Conservation (phyloP, 2,329 filamentous ascomycete species). For the Purpureocillium takamizusanense region DNA sequence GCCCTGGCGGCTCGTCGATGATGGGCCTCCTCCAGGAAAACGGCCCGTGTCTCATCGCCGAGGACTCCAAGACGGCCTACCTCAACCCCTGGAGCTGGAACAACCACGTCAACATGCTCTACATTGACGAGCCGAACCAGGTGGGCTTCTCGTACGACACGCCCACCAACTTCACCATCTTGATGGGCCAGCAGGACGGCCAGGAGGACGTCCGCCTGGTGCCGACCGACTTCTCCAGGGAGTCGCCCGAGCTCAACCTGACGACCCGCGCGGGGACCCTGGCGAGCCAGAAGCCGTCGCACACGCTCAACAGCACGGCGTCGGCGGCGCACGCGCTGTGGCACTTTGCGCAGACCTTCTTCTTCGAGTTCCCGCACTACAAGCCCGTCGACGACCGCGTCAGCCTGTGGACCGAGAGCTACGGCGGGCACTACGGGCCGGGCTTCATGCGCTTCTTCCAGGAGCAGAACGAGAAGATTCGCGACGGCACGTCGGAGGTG, state of each 20-base stretch:
- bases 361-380: slow-evolving; percentile 49
- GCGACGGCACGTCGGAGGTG: slow-evolving; percentile 16
- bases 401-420: slow-evolving; percentile 59
- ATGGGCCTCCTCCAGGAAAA: slow-evolving; percentile 54
- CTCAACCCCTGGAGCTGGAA: slow-evolving; percentile 55
- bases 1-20: slow-evolving; percentile 53
- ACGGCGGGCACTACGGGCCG: slow-evolving; percentile 62
- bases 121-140: slow-evolving; percentile 55
- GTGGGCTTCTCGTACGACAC: slow-evolving; percentile 60
- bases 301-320: slow-evolving; percentile 38
- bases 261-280: slow-evolving; percentile 26
- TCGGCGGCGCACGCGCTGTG: slow-evolving; percentile 49
- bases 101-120: slow-evolving; percentile 40
- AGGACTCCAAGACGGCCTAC: slow-evolving; percentile 30
- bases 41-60: slow-evolving; percentile 41
- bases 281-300: slow-evolving; percentile 17
- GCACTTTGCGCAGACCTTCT: slow-evolving; percentile 57
- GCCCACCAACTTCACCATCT: slow-evolving; percentile 51
- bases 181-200: slow-evolving; percentile 27
- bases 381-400: slow-evolving; percentile 45
- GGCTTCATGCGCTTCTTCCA: slow-evolving; percentile 50
- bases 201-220: slow-evolving; percentile 39
- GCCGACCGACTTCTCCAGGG: slow-evolving; percentile 25
- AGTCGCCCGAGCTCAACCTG: slow-evolving; percentile 23
- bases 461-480: slow-evolving; percentile 48